Conservation (phyloP, 1,284 basidiomycete species). For the Irpex sp. region DNA sequence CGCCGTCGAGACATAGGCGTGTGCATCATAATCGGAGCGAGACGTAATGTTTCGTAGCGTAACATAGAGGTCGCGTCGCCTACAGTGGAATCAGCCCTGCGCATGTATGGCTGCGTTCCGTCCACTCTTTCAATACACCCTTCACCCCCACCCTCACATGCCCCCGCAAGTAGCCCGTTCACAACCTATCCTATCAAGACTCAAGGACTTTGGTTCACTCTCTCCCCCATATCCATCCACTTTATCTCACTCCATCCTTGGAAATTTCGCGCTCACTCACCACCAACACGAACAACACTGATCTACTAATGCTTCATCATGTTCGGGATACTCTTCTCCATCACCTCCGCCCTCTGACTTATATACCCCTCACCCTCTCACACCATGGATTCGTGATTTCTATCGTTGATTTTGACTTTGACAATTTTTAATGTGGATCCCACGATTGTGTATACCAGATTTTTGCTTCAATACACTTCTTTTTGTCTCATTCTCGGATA, state of each 20-base stretch:
- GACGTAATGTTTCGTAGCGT: background rate
- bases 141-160: slow-evolving; percentile 1
- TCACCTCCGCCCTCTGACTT: background rate
- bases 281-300: background rate
- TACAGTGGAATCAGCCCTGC: background rate
- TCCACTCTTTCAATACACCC: slow-evolving; percentile 9
- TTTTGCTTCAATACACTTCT: background rate
- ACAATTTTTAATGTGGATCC: background rate
- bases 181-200: background rate
- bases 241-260: background rate
- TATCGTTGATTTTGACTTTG: no score
- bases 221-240: background rate
- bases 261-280: background rate
- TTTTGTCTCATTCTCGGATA: background rate
- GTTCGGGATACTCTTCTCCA: background rate
- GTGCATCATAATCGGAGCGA: slow-evolving; percentile 6
- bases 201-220: background rate
- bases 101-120: slow-evolving; percentile 6
- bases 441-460: background rate
- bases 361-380: background rate
- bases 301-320: slow-evolving; percentile 9
- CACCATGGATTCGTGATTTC: no score
- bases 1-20: slow-evolving; percentile 13
- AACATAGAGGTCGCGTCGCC: background rate
- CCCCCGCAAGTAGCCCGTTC: background rate